Evolutionary conservation across 805 yeast species (phyloP).

Genomic region (Candida suzukii): DNA sequence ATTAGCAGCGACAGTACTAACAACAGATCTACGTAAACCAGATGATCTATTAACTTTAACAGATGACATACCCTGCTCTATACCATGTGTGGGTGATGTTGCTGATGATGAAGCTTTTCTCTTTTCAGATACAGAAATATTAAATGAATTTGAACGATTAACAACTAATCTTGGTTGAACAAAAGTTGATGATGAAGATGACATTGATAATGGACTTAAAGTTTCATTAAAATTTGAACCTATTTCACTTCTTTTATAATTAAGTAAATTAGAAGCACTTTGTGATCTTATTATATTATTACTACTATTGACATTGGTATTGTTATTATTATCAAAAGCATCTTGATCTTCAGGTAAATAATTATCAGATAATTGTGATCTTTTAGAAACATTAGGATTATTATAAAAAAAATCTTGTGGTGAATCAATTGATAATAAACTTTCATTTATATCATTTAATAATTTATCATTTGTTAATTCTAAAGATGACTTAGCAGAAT

Average conservation of each 20-base stretch:
- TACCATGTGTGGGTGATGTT: not conserved
- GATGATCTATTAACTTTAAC: constrained; percentile 12
- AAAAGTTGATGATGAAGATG: constrained; percentile 12
- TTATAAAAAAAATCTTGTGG: constrained; percentile 49
- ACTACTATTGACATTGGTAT: no score
- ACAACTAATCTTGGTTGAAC: constrained; percentile 18
- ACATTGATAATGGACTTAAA: no score
- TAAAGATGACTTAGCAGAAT: not conserved
- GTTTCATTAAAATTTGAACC: no score
- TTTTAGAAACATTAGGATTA: constrained; percentile 17
- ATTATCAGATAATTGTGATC: constrained; percentile 2
- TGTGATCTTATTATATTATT: not conserved
- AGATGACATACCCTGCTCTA: constrained; percentile 14
- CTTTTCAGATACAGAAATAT: constrained; percentile 15
- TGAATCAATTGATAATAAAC: constrained; percentile 20
- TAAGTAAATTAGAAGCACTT: not conserved
- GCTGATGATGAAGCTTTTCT: not conserved
- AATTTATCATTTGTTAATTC: not conserved
- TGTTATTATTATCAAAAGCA: constrained; percentile 2
- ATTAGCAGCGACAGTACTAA: not conserved
- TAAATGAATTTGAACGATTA: constrained; percentile 2
- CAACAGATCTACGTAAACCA: not conserved
- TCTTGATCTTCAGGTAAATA: constrained; percentile 5
- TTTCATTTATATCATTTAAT: not conserved
- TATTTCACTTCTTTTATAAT: not conserved